Conservation (phyloP, 176 grass and related monocot genomes). For the Otatea glauca region DNA sequence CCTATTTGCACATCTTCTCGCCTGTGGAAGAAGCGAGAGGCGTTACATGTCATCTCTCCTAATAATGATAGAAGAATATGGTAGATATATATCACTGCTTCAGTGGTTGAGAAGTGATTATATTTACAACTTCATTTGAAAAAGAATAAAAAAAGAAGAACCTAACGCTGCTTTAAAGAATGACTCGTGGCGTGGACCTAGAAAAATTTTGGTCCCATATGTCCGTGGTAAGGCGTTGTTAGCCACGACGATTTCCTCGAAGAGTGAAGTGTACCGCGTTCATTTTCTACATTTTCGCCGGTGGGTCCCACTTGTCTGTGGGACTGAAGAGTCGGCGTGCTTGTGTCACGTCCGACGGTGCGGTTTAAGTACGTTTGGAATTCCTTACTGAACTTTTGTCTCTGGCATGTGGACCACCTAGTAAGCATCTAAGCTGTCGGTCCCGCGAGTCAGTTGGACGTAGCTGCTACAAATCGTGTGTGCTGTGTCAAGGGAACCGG, state of each 20-base stretch:
- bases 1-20: no score
- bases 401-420: neutral
- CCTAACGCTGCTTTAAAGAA: no score
- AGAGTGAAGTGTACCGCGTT: neutral
- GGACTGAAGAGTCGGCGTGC: neutral
- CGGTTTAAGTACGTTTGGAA: neutral
- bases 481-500: neutral
- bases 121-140: no score
- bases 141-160: no score
- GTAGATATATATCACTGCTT: no score
- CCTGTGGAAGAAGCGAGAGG: no score
- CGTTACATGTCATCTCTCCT: no score
- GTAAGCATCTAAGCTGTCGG: neutral
- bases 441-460: neutral
- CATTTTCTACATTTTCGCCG: neutral
- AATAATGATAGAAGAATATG: no score
- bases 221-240: neutral
- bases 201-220: fast-evolving
- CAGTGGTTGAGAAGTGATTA: no score
- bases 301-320: neutral
- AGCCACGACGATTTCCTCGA: neutral
- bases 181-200: neutral
- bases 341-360: constrained; percentile 7
- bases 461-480: no score
- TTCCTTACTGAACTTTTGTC: neutral